Conservation (phyloP, 2,329 filamentous ascomycete species). For the Aspergillus neotritici region DNA sequence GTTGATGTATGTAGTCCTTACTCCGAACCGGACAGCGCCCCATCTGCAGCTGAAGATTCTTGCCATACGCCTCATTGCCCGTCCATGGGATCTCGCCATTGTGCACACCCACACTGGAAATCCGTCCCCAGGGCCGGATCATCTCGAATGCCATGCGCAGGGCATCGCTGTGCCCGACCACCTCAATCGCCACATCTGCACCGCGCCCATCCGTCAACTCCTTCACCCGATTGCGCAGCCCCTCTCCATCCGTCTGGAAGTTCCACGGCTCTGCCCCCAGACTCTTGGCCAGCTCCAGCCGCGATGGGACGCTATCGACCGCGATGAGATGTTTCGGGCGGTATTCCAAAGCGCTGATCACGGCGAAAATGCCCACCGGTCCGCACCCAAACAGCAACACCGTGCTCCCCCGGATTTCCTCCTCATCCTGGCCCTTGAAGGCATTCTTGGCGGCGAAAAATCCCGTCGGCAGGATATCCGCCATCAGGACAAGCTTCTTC, state of each 20-base stretch:
- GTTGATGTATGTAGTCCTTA: conserved; percentile 5
- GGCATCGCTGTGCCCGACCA: conserved; percentile 63
- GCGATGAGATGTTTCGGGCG: conserved; percentile 69
- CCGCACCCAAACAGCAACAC: conserved; percentile 16
- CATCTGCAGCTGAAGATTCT: conserved; percentile 68
- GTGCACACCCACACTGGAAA: conserved; percentile 69
- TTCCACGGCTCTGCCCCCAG: conserved; percentile 78
- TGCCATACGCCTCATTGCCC: conserved; percentile 57
- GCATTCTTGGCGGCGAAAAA: conserved; percentile 16
- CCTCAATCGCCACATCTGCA: conserved; percentile 75
- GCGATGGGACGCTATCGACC: conserved; percentile 67
- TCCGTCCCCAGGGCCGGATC: conserved; percentile 64
- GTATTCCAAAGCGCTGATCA: conserved; percentile 62
- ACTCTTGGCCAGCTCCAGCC: conserved; percentile 63
- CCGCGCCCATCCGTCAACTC: conserved; percentile 71
- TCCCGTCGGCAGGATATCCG: conserved; percentile 63
- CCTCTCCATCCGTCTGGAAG: conserved; percentile 60
- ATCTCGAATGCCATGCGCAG: conserved; percentile 65
- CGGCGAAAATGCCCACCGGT: conserved; percentile 13
- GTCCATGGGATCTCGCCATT: conserved; percentile 64
- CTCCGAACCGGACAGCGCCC: conserved; percentile 62
- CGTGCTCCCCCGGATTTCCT: conserved; percentile 8
- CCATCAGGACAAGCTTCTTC: conserved; percentile 74
- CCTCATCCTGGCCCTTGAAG: conserved; percentile 5
- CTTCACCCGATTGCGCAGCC: conserved; percentile 53